Conservation (phyloP, 192 early-diverging fungal genomes). For the Backusella westeae region DNA sequence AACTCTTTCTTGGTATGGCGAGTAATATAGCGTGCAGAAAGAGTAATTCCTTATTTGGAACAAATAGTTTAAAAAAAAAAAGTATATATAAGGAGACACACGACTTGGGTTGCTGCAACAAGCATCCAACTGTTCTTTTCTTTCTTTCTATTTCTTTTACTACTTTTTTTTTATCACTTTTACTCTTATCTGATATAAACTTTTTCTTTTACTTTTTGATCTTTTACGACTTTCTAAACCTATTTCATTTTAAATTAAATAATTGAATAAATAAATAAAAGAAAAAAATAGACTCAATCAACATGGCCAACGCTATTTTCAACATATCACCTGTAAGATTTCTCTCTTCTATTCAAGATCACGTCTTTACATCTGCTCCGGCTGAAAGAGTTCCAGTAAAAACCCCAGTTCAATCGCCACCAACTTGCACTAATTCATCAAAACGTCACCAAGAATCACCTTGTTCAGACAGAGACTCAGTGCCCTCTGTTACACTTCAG, state of each 20-base stretch:
- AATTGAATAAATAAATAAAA: neutral
- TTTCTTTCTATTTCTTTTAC: neutral
- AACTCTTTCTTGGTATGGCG: neutral
- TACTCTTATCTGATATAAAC: neutral
- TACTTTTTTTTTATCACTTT: neutral
- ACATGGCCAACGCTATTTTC: slow-evolving; percentile 10
- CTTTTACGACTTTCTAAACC: neutral
- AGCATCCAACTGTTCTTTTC: neutral
- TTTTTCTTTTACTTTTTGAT: neutral
- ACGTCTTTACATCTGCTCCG: slow-evolving; percentile 5
- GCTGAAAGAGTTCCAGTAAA: neutral
- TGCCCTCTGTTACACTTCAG: slow-evolving; percentile 6
- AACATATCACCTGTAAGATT: slow-evolving; percentile 5
- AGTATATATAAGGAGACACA: neutral
- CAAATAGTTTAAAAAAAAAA: neutral
- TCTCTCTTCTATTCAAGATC: slow-evolving; percentile 12
- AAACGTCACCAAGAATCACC: neutral
- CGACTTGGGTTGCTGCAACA: slow-evolving; percentile 1
- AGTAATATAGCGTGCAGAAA: slow-evolving; percentile 6
- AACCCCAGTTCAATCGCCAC: neutral
- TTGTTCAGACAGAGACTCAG: neutral
- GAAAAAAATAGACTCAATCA: neutral
- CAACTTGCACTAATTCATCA: neutral
- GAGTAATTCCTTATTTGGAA: neutral
- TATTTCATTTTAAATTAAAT: neutral